Base-by-base conservation (phyloP, 805 yeast species). In the Candida sanyiensis region DNA sequence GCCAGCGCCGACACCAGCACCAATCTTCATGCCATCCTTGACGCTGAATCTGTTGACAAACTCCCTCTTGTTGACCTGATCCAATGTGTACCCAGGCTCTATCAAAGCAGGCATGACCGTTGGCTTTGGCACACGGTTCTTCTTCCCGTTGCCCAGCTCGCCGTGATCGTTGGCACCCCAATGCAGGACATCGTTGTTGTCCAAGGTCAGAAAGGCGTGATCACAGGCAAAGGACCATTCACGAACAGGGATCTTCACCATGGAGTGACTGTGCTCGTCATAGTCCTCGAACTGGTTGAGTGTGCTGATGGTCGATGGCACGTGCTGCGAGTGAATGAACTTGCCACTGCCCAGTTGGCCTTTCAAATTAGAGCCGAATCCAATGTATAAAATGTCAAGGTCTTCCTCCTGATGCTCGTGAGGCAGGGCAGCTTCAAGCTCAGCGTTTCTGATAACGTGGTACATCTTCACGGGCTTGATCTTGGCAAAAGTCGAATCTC, bases 111-210 rank as follows among this genome's bases (percentile, higher is more conserved):
- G 86, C 22, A 79, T 55, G 7, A 62, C 56, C 1, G 58, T 38
- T 1, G 93, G 90, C 44, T 63, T 64, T 21, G 78, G 65, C 15
- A 69, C 58, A 54, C 82, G 81, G 43, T 72, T 71, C 29, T 72
- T 67, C 52, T 82, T 83, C 21, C 96, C 95, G 52, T 79, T 85
- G 10, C 95, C 96, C 31, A 85, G 68, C 62, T 90, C 96, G 18
- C 90, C 95, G 49, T 48, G 66, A 52, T 78, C 83, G 59, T 89
- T 90, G 31, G 77, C 81, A 18, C 98, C 98, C 87, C 95, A 87
- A 5, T 65, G 72, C 27, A 81, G 57, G 16, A 87, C 81, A 52
- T 82, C 87, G 16, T 72, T 72, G 44, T 81, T 81, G 29, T 67
- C 59, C 40, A 83, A 61, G 8, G 77, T 75, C 9, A 80, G 73